Evolutionary conservation across 192 early-diverging fungal genomes (phyloP).

Genomic region (Umbelopsis ramanniana): DNA sequence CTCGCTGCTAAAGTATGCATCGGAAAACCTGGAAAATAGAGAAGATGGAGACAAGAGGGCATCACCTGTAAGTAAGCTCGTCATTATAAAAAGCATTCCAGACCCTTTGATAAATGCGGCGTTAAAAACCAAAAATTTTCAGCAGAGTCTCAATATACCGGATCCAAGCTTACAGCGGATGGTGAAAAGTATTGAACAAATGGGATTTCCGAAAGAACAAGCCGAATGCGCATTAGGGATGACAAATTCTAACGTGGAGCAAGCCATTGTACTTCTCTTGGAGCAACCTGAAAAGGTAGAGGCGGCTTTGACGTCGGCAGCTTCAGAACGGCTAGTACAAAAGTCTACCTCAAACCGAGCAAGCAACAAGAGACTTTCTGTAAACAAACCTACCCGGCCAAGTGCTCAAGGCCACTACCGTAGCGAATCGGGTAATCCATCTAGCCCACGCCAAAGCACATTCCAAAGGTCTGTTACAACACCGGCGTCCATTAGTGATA

Average conservation of each 20-base stretch:
- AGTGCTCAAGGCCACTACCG: background rate
- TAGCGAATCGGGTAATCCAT: background rate
- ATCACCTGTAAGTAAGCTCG: background rate
- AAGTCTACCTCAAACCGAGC: background rate
- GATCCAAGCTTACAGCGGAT: constrained; percentile 22
- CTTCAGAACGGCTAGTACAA: background rate
- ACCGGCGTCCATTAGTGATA: background rate
- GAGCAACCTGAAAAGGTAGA: constrained; percentile 59
- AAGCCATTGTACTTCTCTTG: constrained; percentile 59
- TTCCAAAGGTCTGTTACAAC: background rate
- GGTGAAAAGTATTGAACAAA: constrained; percentile 60
- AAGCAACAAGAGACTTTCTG: background rate
- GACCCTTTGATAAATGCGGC: too few relatives aligned
- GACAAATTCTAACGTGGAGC: constrained; percentile 58
- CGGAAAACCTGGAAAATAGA: constrained; percentile 9
- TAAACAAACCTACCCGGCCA: background rate
- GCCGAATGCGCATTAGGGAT: constrained; percentile 65
- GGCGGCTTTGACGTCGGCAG: background rate
- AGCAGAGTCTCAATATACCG: background rate
- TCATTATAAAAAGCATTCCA: background rate
- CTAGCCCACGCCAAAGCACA: background rate
- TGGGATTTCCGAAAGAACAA: constrained; percentile 68
- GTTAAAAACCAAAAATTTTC: background rate
- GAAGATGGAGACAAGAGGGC: background rate
- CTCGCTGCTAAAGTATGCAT: background rate